Conservation (phyloP, 2,329 filamentous ascomycete genomes). For the Cytospora schulzeri region DNA sequence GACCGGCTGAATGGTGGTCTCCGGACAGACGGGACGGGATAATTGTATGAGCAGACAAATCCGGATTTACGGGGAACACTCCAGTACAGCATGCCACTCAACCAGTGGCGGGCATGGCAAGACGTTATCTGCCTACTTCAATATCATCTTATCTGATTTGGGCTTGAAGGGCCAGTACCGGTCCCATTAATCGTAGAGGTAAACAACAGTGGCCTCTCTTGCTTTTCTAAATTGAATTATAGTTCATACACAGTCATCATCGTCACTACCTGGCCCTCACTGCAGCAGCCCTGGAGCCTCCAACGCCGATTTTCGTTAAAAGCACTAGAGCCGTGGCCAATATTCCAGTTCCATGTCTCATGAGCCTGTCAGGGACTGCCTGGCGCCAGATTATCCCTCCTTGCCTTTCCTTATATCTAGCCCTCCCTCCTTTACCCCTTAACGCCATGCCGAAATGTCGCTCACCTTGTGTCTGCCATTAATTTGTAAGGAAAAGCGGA, state of each 20-base stretch:
- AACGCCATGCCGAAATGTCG: constrained; percentile 23
- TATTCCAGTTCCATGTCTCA: constrained; percentile 15
- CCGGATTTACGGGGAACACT: no score
- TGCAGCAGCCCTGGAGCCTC: neutral
- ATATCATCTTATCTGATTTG: no score
- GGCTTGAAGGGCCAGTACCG: neutral
- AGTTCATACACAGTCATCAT: constrained; percentile 26
- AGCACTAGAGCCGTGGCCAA: constrained; percentile 8
- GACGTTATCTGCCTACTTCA: no score
- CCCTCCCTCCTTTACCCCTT: constrained; percentile 9
- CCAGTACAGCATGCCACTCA: no score
- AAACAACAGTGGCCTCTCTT: constrained; percentile 17
- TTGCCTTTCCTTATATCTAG: constrained; percentile 16
- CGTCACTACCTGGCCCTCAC: constrained; percentile 9
- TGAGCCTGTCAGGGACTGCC: constrained; percentile 6
- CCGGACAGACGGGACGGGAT: neutral
- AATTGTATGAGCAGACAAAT: neutral
- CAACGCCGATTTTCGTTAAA: constrained; percentile 4
- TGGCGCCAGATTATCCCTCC: neutral
- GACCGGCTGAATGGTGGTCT: neutral
- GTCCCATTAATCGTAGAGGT: neutral
- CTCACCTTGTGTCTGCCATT: constrained; percentile 16
- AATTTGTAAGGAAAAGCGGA: constrained; percentile 16
- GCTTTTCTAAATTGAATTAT: constrained; percentile 27
- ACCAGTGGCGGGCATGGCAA: no score